These are phyloP conservation scores for Platanus orientalis DNA, from an alignment of 164 flowering plant genomes.

Conservation along the genomic window DNA sequence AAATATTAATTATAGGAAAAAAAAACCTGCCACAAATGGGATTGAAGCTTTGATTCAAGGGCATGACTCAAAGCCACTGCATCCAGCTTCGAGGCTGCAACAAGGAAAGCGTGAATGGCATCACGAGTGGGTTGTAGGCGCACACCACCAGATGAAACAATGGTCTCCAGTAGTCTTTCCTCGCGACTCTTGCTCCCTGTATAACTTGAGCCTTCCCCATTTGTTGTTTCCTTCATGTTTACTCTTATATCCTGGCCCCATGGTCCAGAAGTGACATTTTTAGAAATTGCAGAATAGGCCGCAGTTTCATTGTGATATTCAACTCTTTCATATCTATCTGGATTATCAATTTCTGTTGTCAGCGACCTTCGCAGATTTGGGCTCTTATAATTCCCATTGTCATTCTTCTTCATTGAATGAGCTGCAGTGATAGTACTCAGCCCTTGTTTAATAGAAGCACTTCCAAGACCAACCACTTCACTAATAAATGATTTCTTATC, in stretches of 20 bases:
- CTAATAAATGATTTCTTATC: conserved; percentile 88
- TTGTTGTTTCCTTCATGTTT: conserved; percentile 27
- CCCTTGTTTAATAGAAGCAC: conserved; percentile 86
- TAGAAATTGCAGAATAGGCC: conserved; percentile 38
- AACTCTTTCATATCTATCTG: conserved; percentile 54
- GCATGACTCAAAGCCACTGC: conserved; percentile 69
- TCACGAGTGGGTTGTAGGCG: conserved; percentile 96
- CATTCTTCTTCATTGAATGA: conserved; percentile 56
- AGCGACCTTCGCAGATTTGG: conserved; percentile 77
- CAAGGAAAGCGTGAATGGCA: conserved; percentile 77
- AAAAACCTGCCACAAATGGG: conserved; percentile 87
- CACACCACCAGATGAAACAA: conserved; percentile 91
- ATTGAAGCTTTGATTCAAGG: conserved; percentile 75
- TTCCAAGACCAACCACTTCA: conserved; percentile 92
- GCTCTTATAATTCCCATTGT: conserved; percentile 72
- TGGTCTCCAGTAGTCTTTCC: conserved; percentile 82
- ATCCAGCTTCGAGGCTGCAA: conserved; percentile 82
- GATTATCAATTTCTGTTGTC: conserved; percentile 52
- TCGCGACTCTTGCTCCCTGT: conserved; percentile 63
- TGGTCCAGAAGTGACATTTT: conserved; percentile 37
- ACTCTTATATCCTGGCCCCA: conserved; percentile 58
- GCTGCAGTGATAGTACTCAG: conserved; percentile 60
- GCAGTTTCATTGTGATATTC: conserved; percentile 34
- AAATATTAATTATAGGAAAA: neutral
- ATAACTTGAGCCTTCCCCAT: conserved; percentile 43